These are phyloP conservation scores for Phytophthora hibernalis DNA, from an alignment of 352 stramenopile species.

Conservation along the genomic window DNA sequence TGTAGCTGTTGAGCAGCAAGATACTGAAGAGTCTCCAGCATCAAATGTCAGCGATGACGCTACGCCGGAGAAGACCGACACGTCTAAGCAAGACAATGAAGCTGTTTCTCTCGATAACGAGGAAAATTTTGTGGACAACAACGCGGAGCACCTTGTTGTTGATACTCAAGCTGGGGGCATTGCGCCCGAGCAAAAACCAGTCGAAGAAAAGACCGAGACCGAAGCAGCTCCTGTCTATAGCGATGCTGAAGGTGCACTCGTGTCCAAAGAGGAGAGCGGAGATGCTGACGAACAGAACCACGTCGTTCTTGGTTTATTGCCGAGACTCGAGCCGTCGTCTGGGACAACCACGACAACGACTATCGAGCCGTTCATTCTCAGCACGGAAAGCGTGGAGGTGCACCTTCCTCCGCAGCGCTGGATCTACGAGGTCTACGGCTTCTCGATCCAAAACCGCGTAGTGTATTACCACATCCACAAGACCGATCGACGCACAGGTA, in stretches of 20 bases:
- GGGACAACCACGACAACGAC: slow-evolving; percentile 13
- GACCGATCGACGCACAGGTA: slow-evolving; percentile 25
- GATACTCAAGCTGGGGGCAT: neutral
- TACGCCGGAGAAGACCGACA: neutral
- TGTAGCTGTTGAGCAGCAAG: neutral
- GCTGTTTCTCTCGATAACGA: neutral
- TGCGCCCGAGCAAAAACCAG: neutral
- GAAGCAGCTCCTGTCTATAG: neutral
- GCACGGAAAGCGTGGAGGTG: slow-evolving; percentile 15
- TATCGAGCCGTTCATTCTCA: slow-evolving; percentile 26
- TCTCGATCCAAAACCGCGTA: slow-evolving; percentile 43
- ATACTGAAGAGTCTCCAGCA: too few species aligned
- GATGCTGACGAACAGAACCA: neutral
- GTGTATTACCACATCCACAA: slow-evolving; percentile 55
- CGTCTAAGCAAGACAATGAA: neutral
- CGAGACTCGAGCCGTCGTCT: slow-evolving; percentile 4
- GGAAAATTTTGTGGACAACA: neutral
- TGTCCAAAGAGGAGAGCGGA: slow-evolving; percentile 12
- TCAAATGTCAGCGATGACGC: too few species aligned
- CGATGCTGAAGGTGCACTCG: neutral
- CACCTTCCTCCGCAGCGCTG: slow-evolving; percentile 22
- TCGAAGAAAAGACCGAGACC: slow-evolving; percentile 2
- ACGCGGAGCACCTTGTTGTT: neutral
- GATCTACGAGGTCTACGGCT: slow-evolving; percentile 45
- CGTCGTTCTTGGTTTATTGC: slow-evolving; percentile 7